A percentile compares a stretch with the other conserved stretches of the same genome.
Conservation (phyloP, 768 basidiomycete genomes). For the Kwoniella heveanensis region DNA sequence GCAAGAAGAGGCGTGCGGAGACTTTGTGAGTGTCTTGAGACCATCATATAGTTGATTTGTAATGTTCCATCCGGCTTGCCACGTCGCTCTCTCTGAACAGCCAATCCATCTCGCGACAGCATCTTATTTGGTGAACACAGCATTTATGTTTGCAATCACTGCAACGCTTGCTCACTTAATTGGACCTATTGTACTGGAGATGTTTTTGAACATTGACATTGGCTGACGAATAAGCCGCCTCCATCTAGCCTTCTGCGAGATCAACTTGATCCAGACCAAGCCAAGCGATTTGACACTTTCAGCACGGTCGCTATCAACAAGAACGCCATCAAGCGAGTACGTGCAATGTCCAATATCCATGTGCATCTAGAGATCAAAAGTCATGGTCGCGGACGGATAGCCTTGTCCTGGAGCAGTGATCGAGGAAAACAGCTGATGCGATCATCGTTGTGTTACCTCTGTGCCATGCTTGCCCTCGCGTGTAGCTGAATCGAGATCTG, state of each 20-base stretch:
- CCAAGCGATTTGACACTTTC: slow-evolving; percentile 46
- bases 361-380: no score
- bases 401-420: background rate
- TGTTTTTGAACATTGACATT: background rate
- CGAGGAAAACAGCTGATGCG: background rate
- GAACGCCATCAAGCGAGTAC: slow-evolving; percentile 36
- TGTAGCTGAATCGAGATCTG: slow-evolving; percentile 43
- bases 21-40: slow-evolving; percentile 27
- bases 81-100: no score
- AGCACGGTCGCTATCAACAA: slow-evolving; percentile 29
- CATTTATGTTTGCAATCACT: no score
- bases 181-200: no score
- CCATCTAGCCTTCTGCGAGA: slow-evolving; percentile 30
- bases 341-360: slow-evolving; percentile 16
- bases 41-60: no score
- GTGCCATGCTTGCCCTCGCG: background rate
- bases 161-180: no score
- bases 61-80: no score
- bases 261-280: slow-evolving; percentile 38
- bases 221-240: background rate
- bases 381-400: no score
- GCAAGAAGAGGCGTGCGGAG: slow-evolving; percentile 30
- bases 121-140: no score
- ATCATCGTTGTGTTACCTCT: background rate
- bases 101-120: background rate